Conservation (phyloP, 495 filamentous ascomycete genomes). For the Halenospora varia region DNA sequence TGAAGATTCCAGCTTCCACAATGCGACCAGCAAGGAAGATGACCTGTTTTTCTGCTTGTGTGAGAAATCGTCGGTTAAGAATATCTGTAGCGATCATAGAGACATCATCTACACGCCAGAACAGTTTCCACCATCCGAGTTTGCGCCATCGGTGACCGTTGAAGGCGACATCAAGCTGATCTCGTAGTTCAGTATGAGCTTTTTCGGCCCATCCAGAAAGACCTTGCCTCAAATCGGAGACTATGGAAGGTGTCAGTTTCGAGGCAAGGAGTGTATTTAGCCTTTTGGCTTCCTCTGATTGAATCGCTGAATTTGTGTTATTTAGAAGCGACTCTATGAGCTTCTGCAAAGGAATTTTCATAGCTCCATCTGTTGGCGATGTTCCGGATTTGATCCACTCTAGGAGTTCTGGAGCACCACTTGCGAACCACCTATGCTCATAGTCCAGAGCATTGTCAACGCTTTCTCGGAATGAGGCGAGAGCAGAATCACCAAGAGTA, state of each 20-base stretch:
- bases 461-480: conserved; percentile 62
- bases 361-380: conserved; percentile 31
- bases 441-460: conserved; percentile 64
- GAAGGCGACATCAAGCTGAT: conserved; percentile 72
- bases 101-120: conserved; percentile 93
- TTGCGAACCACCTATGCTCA: conserved; percentile 69
- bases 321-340: conserved; percentile 65
- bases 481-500: conserved; percentile 48
- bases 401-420: conserved; percentile 58
- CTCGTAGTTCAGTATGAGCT: conserved; percentile 78
- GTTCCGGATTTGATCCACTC: conserved; percentile 63
- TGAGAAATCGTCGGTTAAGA: conserved; percentile 67
- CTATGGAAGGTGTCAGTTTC: conserved; percentile 37
- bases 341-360: conserved; percentile 59
- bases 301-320: conserved; percentile 51
- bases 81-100: conserved; percentile 74
- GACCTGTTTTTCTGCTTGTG: conserved; percentile 65
- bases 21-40: conserved; percentile 81
- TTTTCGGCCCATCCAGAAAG: conserved; percentile 71
- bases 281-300: conserved; percentile 41
- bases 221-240: conserved; percentile 46
- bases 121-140: conserved; percentile 89
- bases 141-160: conserved; percentile 64
- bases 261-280: conserved; percentile 24
- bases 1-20: conserved; percentile 58